Base-by-base conservation (phyloP, 805 yeast genomes). In the Hanseniaspora hatyaiensis region DNA sequence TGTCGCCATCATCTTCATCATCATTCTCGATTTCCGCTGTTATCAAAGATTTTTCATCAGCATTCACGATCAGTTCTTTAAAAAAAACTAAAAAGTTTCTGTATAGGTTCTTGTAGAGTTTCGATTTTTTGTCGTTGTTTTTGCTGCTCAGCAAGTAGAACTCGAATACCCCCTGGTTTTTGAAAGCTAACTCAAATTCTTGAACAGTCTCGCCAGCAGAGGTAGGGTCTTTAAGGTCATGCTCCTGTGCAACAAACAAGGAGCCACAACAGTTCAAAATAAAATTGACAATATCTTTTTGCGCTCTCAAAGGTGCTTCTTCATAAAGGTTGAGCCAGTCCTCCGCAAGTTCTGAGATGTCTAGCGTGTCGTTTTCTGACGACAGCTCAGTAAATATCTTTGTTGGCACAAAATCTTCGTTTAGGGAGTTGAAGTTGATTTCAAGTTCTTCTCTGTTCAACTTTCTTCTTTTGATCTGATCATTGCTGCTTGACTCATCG, bases 201-300 rank as follows among this genome's bases (percentile, higher is more conserved):
- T 72, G 77, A 8, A 84, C 73, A 0, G 95, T 83, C 30, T 79
- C 82, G 13, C 73, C 66, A 0, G 92, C 82, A 6, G 83, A 74
- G 34, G 82, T 87, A 46, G 73, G 67, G 55, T 78, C 79, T 20
- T 67, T 68, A 42, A 85, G 78, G 59, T 87, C 96, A 60, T 88
- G 94, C 23, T 76, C 74, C 51, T 78, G 79, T 8, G 84, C 73
- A 22, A 73, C 74, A 1, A 77, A 68, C 18, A 75, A 69, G 42
- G 87, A 80, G 0, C 95, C 95, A 58, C 84, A 77, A 41, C 78
- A 67, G 50, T 87, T 68, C 34, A 88, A 64, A 1, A 84, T 54
- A 42, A 86, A 68, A 60, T 88, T 87, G 36, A 87, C 64, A 43
- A 87, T 62, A 31, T 74, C 75, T 37, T 77, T 73, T 44, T 83